A percentile compares a stretch with the other conserved stretches of the same genome.
Conservation (phyloP, 2,329 filamentous ascomycete species). For the Aspergillus versicolor region DNA sequence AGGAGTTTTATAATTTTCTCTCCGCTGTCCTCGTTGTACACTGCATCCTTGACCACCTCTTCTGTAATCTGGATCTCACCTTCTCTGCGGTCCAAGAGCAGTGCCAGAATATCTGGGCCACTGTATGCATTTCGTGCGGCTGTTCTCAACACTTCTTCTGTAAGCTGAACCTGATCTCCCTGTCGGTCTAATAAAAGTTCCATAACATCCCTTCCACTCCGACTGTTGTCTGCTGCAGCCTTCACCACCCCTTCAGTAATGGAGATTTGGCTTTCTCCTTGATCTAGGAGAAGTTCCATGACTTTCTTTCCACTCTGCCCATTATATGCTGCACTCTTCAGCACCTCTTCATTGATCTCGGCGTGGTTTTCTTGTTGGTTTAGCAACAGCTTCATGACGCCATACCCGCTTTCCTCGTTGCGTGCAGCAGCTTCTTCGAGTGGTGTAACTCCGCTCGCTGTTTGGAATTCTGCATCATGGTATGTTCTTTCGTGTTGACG, state of each 20-base stretch:
- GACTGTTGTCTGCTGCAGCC: not conserved
- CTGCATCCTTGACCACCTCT: no score
- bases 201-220: not conserved
- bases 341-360: not conserved
- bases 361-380: not conserved
- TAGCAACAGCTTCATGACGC: not conserved
- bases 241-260: conserved; percentile 11
- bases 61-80: not conserved
- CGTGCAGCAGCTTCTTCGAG: not conserved
- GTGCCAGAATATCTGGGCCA: not conserved
- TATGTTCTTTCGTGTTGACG: no score
- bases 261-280: not conserved
- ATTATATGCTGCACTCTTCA: not conserved
- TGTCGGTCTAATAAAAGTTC: not conserved
- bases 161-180: not conserved
- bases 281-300: not conserved
- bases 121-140: not conserved
- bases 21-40: no score
- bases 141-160: not conserved
- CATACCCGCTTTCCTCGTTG: not conserved
- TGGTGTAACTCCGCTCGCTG: not conserved
- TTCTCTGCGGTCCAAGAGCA: not conserved
- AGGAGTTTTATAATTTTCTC: no score
- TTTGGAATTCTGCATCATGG: no score
- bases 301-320: not conserved